Evolutionary conservation across 768 basidiomycete genomes (phyloP), one percentile per base, ranked within the genome.

Genomic region (Dioszegia aurantiaca): DNA sequence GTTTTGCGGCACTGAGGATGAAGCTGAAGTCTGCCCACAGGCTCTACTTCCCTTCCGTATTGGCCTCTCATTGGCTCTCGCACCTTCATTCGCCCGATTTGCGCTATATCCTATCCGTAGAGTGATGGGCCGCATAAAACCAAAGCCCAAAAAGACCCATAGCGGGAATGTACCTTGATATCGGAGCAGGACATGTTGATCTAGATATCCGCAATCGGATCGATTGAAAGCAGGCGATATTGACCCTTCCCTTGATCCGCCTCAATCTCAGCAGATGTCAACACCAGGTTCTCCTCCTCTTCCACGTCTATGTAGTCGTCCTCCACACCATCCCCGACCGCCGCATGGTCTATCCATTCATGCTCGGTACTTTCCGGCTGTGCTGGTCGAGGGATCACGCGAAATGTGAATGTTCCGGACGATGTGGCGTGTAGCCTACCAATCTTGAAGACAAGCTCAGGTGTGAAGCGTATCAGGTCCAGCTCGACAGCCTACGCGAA

Each of bases 41-140:
- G 87, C 87, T 0, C 68, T 90, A 10, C 72, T 90, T 4, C 89
- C 89, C 16, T 67, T 86, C 21, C 83, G 89, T 14, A 82, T 91
- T 60, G 88, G 83, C 0, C 69, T 83, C 1, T 89, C 88, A 1
- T 58, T 90, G 27, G 89, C 87, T 72, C 77, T 87, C 2, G 80
- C 88, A 0, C 89, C 89, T 10, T 79, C 81, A 27, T 88, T 90
- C 73, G 87, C 88, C 3, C 80, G 88, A 57, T 57, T 78, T 3
- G 64, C 86, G n/a, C 68, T 89, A 9, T 84, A 87, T 44, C 88
- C 89, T 8, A 69, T 86, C 40, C 79, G 83, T 33, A 52, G 55
- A 40, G 55, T 59, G 28, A 55, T 60, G 49, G 52, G 31, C 26
- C 28, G 59, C 10, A 53, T 53, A 4, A 53, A 53, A 27, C 26